Evolutionary conservation across 148 eudicot genomes (phyloP).

Genomic region (Fagopyrum homotropicum): DNA sequence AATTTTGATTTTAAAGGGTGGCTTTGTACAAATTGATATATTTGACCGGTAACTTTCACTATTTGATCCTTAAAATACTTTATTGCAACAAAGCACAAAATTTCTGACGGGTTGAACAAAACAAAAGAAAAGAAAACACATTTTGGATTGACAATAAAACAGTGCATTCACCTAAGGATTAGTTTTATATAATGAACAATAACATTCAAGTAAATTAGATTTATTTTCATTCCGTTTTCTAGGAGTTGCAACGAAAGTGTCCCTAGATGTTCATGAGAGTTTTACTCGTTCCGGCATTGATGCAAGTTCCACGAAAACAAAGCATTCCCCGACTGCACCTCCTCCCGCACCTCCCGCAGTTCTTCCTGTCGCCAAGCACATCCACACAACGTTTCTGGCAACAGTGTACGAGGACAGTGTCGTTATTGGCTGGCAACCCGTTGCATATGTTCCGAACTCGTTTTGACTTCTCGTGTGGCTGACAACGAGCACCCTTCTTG

Average conservation of each 20-base stretch:
- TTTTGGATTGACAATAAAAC: too few relatives aligned
- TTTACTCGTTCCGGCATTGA: slow-evolving; percentile 1
- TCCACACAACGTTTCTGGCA: slow-evolving; percentile 40
- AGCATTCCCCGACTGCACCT: slow-evolving; percentile 15
- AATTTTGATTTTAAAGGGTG: too few relatives aligned
- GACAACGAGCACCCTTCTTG: slow-evolving; percentile 30
- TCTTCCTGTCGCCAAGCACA: slow-evolving; percentile 22
- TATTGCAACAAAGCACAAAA: too few relatives aligned
- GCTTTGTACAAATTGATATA: too few relatives aligned
- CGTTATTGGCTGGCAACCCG: slow-evolving; percentile 25
- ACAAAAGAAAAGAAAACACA: background rate
- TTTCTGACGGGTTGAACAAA: background rate
- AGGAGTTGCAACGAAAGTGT: too few relatives aligned
- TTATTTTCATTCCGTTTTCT: too few relatives aligned
- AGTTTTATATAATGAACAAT: too few relatives aligned
- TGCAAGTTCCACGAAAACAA: slow-evolving; percentile 28
- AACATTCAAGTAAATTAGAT: too few relatives aligned
- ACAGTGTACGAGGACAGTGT: slow-evolving; percentile 24
- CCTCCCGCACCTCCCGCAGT: slow-evolving; percentile 31
- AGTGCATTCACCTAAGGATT: too few relatives aligned
- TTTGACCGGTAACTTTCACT: too few relatives aligned
- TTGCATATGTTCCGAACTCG: slow-evolving; percentile 18
- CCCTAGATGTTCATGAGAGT: too few relatives aligned
- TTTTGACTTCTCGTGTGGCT: background rate
- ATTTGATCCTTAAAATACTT: too few relatives aligned